These are phyloP conservation scores for Melampsora abietis-canadensis DNA, from an alignment of 1,284 basidiomycete species.

Conservation along the genomic window DNA sequence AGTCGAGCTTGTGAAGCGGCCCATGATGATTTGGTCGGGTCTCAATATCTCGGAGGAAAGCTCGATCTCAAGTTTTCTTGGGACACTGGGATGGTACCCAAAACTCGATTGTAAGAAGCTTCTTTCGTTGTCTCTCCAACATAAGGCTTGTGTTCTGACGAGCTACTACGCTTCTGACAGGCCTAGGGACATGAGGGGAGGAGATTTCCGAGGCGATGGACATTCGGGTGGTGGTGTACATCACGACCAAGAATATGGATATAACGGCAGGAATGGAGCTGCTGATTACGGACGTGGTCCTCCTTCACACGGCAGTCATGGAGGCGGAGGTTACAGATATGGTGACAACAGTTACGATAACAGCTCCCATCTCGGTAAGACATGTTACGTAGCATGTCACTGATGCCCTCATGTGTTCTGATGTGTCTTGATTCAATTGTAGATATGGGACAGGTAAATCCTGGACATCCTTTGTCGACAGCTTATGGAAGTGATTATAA, in stretches of 20 bases:
- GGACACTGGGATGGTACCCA: constrained; percentile 59
- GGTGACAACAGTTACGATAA: too few species aligned
- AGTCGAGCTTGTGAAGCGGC: constrained; percentile 73
- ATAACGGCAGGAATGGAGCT: constrained; percentile 12
- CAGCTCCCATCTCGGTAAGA: too few species aligned
- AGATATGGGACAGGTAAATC: too few species aligned
- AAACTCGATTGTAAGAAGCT: constrained; percentile 46
- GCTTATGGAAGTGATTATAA: too few species aligned
- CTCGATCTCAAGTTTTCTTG: constrained; percentile 86
- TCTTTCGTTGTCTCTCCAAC: constrained; percentile 52
- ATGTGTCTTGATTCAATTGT: too few species aligned
- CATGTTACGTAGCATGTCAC: too few species aligned
- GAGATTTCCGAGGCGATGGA: constrained; percentile 7
- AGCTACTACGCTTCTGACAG: constrained; percentile 18
- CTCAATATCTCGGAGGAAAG: constrained; percentile 74
- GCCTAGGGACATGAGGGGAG: constrained; percentile 44
- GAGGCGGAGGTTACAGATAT: neutral
- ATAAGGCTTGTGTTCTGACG: neutral
- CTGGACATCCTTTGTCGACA: too few species aligned
- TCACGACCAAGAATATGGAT: constrained; percentile 50
- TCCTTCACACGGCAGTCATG: neutral
- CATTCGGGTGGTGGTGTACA: constrained; percentile 49
- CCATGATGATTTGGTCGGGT: constrained; percentile 71
- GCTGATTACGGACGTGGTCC: neutral
- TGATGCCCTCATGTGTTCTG: too few species aligned